Evolutionary conservation across 805 yeast species (phyloP), one percentile per base, ranked within the genome.

Genomic region (Millerozyma miso): DNA sequence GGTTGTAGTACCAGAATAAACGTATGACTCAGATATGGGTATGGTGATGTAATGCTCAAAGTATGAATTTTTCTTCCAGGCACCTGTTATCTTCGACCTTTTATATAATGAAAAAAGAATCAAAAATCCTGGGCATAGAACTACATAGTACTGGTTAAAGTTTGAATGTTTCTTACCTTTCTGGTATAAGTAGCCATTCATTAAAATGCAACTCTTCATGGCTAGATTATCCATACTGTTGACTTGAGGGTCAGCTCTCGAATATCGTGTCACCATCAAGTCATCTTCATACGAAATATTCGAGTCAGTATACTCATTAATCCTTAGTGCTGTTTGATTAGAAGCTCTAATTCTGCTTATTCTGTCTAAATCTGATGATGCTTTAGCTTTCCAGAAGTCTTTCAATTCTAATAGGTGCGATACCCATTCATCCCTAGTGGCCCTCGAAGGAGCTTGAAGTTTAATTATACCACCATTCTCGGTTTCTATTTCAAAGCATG

Each of bases 41-140:
- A 88, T 74, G 0, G 85, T 76, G 38, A 78, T 55, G 49, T 74
- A 73, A 50, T 76, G 80, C 36, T 69, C 62, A 51, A 76, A 81
- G 49, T 74, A 76, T 1, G 74, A 64, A 0, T 73, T 54, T 2
- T 67, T 65, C n/a, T 74, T 71, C 54, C 73, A 68, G 3, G 72
- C 62, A 2, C 70, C 70, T 0, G 82, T 78, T 0, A 62, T 47
- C 17, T 63, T 59, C 10, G 77, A 67, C 43, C 89, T 65, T 32
- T 66, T 60, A 46, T 65, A 76, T 38, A 76, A 65, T 10, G 76
- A 63, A 58, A 73, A 90, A 2, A 88, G 56, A 0, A 82, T 60
- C 15, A 91, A 50, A 47, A 73, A 79, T 0, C 91, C 90, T 1
- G 93, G 89, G 37, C 85, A 75, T 13, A 88, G 66, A 1, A 87